phyloP scores from a whole-genome alignment of 257 asterid genomes.

The Fraxinus pennsylvanica region DNA sequence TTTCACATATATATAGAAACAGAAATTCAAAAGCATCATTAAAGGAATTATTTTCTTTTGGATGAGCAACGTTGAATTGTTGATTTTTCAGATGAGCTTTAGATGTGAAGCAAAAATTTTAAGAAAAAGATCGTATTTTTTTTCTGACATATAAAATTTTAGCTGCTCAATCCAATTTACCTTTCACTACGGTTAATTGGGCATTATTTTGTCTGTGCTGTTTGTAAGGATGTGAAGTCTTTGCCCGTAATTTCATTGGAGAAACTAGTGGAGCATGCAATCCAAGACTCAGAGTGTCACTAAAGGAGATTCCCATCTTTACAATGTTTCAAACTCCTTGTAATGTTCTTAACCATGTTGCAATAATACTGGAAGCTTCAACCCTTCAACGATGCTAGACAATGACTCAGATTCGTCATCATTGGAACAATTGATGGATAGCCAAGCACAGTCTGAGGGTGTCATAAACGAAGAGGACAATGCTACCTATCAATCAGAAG shows the following conservation, averaged over 20 bases:
- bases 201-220: conserved; percentile 15
- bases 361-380: conserved; percentile 40
- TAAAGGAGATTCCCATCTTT: conserved; percentile 38
- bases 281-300: conserved; percentile 47
- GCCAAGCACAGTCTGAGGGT: conserved; percentile 66
- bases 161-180: neutral
- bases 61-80: neutral
- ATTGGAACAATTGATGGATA: conserved; percentile 64
- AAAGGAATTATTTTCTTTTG: no score
- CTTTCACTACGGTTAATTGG: conserved; percentile 6
- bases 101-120: neutral
- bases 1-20: neutral
- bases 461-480: conserved; percentile 57
- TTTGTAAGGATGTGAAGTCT: conserved; percentile 23
- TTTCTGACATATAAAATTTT: neutral
- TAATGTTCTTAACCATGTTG: conserved; percentile 58
- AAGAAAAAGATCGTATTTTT: neutral
- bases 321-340: conserved; percentile 37
- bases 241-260: conserved; percentile 19
- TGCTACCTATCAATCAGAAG: conserved; percentile 47
- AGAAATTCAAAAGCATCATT: neutral
- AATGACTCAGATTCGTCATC: conserved; percentile 71
- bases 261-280: conserved; percentile 52
- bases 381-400: conserved; percentile 46
- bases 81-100: conserved; percentile 1